Conservation (phyloP, 225 moss, liverwort and hornwort genomes). For the Polytrichum formosum region DNA sequence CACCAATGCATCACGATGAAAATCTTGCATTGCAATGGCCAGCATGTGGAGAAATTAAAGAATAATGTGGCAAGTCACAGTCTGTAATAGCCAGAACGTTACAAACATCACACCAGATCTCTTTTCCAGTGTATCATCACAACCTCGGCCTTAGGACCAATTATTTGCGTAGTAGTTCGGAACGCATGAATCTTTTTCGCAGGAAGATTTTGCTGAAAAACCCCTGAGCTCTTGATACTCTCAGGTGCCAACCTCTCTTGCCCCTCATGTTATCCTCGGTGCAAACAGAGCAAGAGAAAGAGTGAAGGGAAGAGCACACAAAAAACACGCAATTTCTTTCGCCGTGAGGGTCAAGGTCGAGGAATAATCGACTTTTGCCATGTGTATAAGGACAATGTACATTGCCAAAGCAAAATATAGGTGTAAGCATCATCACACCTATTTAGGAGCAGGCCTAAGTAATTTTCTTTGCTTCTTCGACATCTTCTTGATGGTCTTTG, state of each 20-base stretch:
- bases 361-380: not conserved
- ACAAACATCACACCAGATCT: too few species aligned
- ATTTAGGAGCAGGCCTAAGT: slow-evolving; percentile 72
- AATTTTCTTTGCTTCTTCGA: slow-evolving; percentile 91
- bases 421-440: slow-evolving; percentile 5
- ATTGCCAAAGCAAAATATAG: not conserved
- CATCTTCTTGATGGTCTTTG: slow-evolving; percentile 97
- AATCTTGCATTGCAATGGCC: too few species aligned
- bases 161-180: too few species aligned
- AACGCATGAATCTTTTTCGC: too few species aligned
- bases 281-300: not conserved
- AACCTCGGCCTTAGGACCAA: too few species aligned
- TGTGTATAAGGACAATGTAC: not conserved
- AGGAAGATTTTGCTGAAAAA: not conserved
- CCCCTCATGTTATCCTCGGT: not conserved
- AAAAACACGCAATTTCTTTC: not conserved
- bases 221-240: not conserved
- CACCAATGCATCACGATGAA: too few species aligned
- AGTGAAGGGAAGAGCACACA: not conserved
- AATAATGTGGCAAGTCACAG: too few species aligned
- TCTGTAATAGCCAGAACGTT: too few species aligned
- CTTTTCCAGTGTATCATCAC: too few species aligned
- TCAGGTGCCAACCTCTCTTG: not conserved
- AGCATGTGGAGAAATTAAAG: too few species aligned
- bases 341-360: not conserved